phyloP scores from a whole-genome alignment of 2,329 filamentous ascomycete genomes.

The Westerdykella aurantiaca region DNA sequence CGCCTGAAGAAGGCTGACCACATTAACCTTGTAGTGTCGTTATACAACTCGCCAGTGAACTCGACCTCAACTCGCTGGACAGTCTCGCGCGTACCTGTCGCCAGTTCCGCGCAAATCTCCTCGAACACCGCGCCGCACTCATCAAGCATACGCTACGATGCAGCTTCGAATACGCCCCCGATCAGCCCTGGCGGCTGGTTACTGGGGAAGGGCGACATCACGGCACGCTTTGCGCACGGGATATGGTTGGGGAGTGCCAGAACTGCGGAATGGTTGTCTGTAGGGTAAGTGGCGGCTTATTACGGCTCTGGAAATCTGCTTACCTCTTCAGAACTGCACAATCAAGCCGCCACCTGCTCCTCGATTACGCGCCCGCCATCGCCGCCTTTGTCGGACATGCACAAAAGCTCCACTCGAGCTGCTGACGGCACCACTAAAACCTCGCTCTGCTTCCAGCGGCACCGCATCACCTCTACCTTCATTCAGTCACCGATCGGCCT shows the following conservation, averaged over 20 bases:
- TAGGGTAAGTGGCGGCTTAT: conserved; percentile 54
- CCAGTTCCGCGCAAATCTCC: conserved; percentile 67
- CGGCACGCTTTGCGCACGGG: conserved; percentile 71
- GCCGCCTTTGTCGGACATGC: conserved; percentile 73
- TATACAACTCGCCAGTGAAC: conserved; percentile 64
- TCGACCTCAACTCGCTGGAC: conserved; percentile 85
- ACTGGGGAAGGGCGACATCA: conserved; percentile 4
- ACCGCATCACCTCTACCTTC: conserved; percentile 20
- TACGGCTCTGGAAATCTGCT: not conserved
- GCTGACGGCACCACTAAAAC: conserved; percentile 36
- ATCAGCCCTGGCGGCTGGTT: conserved; percentile 11
- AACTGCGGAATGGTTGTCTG: conserved; percentile 73
- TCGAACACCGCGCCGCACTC: conserved; percentile 71
- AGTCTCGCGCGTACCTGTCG: conserved; percentile 77
- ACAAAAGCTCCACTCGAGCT: conserved; percentile 61
- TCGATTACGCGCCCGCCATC: conserved; percentile 67
- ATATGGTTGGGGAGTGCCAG: conserved; percentile 79
- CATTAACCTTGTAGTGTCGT: conserved; percentile 57
- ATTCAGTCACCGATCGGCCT: conserved; percentile 13
- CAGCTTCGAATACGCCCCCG: conserved; percentile 55
- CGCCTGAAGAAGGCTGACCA: conserved; percentile 27
- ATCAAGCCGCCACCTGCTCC: conserved; percentile 70
- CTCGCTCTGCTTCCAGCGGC: conserved; percentile 15
- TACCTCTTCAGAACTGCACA: conserved; percentile 67
- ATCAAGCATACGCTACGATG: conserved; percentile 73